These are phyloP conservation scores for Fusarium dlaminii DNA, from an alignment of 2,329 filamentous ascomycete genomes.

Conservation along the genomic window DNA sequence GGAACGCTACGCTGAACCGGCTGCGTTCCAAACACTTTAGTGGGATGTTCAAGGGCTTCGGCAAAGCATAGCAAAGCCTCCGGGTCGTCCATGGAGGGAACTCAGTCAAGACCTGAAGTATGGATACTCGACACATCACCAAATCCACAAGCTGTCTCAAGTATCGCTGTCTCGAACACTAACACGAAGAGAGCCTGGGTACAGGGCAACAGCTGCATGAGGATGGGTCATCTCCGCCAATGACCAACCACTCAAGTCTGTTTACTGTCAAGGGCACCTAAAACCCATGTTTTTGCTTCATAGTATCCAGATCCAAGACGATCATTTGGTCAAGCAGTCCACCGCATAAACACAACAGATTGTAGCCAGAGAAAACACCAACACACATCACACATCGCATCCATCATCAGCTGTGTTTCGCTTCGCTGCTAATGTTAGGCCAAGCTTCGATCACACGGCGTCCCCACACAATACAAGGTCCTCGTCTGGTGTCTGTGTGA, in stretches of 20 bases:
- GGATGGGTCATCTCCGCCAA: conserved; percentile 25
- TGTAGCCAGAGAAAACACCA: not conserved
- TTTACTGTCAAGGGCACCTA: conserved; percentile 6
- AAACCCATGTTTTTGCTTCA: conserved; percentile 4
- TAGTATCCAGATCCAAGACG: not conserved
- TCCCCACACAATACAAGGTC: conserved; percentile 30
- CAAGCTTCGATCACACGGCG: conserved; percentile 38
- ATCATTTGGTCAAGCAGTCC: not conserved
- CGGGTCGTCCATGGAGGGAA: not conserved
- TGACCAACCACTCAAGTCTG: conserved; percentile 6
- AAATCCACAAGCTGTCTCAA: conserved; percentile 7
- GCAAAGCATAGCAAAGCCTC: conserved; percentile 20
- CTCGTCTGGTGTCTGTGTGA: conserved; percentile 34
- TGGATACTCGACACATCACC: conserved; percentile 18
- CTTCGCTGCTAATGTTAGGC: conserved; percentile 19
- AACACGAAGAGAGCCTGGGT: conserved; percentile 23
- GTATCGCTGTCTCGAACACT: conserved; percentile 31
- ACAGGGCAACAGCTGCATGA: conserved; percentile 30
- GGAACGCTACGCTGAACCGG: conserved; percentile 22
- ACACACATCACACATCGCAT: not conserved
- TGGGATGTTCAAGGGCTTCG: conserved; percentile 23
- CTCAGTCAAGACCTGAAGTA: conserved; percentile 25
- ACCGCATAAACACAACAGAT: not conserved
- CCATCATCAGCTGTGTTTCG: conserved; percentile 19
- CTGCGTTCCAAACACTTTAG: conserved; percentile 32